phyloP scores from a whole-genome alignment of 495 filamentous ascomycete species.

The Hyaloscypha variabilis region DNA sequence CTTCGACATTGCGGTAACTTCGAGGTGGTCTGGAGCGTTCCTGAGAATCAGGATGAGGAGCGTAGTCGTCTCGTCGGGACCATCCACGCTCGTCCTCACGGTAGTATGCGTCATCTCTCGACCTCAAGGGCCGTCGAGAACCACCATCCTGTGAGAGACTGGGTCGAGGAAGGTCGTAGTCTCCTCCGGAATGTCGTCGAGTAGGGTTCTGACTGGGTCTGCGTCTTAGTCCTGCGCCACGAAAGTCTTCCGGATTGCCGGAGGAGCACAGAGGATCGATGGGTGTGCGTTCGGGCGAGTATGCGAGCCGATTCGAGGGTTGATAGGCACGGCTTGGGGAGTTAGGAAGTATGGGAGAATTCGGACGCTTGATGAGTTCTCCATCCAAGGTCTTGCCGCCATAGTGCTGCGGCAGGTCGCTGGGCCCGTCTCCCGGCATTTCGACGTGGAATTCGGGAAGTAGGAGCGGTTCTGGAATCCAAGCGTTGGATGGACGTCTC shows the following conservation, averaged over 20 bases:
- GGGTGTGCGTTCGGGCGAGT: constrained; percentile 20
- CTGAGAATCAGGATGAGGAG: constrained; percentile 18
- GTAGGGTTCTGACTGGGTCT: constrained; percentile 10
- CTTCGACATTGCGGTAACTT: constrained; percentile 20
- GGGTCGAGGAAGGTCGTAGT: constrained; percentile 12
- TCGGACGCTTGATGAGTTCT: constrained; percentile 19
- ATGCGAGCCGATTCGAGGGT: constrained; percentile 2
- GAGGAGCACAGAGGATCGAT: constrained; percentile 7
- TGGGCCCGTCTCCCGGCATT: constrained; percentile 22
- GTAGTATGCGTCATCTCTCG: constrained; percentile 19
- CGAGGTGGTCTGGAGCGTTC: constrained; percentile 23
- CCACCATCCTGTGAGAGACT: constrained; percentile 5
- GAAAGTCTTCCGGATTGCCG: constrained; percentile 7
- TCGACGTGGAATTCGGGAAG: constrained; percentile 11
- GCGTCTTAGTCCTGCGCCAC: constrained; percentile 21
- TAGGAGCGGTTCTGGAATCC: constrained; percentile 3
- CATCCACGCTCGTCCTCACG: constrained; percentile 10
- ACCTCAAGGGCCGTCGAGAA: constrained; percentile 18
- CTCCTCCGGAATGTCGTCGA: constrained; percentile 18
- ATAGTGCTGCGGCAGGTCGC: constrained; percentile 20
- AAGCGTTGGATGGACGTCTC: constrained; percentile 15
- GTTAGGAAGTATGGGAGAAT: constrained; percentile 13
- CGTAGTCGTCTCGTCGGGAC: constrained; percentile 6
- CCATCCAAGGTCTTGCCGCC: constrained; percentile 22
- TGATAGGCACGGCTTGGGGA: constrained; percentile 3